Percentiles rank a stretch among this genome's conserved stretches.
Evolutionary conservation across 2,329 filamentous ascomycete species (phyloP).

Genomic region (Tricladium varicosporioides): DNA sequence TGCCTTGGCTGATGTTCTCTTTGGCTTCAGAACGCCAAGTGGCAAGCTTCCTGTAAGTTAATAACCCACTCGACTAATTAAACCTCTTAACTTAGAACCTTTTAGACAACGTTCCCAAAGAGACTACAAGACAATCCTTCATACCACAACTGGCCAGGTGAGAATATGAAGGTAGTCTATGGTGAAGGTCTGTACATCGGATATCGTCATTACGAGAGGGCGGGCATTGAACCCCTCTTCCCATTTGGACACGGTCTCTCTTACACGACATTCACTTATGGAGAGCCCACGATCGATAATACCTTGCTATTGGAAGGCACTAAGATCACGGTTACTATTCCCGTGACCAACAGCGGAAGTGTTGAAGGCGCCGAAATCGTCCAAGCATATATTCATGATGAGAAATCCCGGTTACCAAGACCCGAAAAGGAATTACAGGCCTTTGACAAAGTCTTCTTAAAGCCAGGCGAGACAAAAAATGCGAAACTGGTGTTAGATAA

Average conservation of each 20-base stretch:
- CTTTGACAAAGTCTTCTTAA: constrained; percentile 63
- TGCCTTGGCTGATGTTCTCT: constrained; percentile 64
- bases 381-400: constrained; percentile 66
- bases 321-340: constrained; percentile 39
- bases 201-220: constrained; percentile 69
- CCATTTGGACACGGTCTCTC: constrained; percentile 73
- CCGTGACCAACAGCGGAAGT: constrained; percentile 58
- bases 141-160: constrained; percentile 71
- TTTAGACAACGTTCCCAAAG: constrained; percentile 62
- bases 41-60: constrained; percentile 64
- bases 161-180: constrained; percentile 66
- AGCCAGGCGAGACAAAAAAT: constrained; percentile 46
- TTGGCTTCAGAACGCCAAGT: constrained; percentile 61
- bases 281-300: constrained; percentile 49
- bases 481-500: constrained; percentile 44
- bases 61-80: not conserved
- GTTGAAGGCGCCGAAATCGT: constrained; percentile 61
- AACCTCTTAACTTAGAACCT: constrained; percentile 9
- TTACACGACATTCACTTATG: constrained; percentile 66
- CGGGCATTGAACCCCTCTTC: constrained; percentile 59
- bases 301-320: constrained; percentile 40
- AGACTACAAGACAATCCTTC: constrained; percentile 65
- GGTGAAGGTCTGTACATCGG: constrained; percentile 73
- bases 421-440: constrained; percentile 70
- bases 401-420: constrained; percentile 59